Percentiles rank a stretch among this genome's conserved stretches.
Conservation (phyloP, 345 rosid species). For the Durio zibethinus region DNA sequence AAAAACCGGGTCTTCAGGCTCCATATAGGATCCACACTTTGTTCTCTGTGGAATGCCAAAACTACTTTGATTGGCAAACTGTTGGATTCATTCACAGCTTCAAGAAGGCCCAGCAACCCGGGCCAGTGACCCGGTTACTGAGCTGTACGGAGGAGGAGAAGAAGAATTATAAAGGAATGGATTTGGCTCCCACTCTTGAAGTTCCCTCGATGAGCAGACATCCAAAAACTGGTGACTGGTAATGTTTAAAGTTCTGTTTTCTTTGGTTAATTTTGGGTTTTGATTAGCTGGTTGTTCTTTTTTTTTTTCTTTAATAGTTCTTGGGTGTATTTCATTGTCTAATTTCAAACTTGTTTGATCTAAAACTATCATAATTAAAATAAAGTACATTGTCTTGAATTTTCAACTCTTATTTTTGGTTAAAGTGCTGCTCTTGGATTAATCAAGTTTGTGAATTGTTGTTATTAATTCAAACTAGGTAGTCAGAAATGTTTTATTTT, state of each 20-base stretch:
- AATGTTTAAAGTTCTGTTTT: background rate
- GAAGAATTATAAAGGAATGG: constrained; percentile 76
- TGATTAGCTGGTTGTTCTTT: background rate
- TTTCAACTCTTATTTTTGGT: background rate
- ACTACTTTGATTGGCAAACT: constrained; percentile 98
- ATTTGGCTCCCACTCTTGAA: constrained; percentile 79
- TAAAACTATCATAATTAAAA: background rate
- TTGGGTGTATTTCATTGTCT: background rate
- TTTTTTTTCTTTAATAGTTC: background rate
- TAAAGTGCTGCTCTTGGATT: background rate
- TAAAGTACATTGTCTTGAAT: background rate
- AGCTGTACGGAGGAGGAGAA: constrained; percentile 90
- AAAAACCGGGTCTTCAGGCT: constrained; percentile 33
- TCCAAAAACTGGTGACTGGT: constrained; percentile 95
- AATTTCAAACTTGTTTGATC: background rate
- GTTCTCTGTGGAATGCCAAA: constrained; percentile 94
- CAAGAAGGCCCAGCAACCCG: constrained; percentile 83
- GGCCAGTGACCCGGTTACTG: constrained; percentile 84
- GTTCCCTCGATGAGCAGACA: constrained; percentile 97
- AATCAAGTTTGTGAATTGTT: constrained; percentile 1
- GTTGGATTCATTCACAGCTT: constrained; percentile 92
- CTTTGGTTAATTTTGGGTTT: constrained; percentile 1
- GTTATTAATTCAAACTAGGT: background rate
- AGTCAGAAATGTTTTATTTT: background rate
- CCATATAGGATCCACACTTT: constrained; percentile 91